Evolutionary conservation across 805 yeast genomes (phyloP).

Genomic region (Ogataea ramenticola): DNA sequence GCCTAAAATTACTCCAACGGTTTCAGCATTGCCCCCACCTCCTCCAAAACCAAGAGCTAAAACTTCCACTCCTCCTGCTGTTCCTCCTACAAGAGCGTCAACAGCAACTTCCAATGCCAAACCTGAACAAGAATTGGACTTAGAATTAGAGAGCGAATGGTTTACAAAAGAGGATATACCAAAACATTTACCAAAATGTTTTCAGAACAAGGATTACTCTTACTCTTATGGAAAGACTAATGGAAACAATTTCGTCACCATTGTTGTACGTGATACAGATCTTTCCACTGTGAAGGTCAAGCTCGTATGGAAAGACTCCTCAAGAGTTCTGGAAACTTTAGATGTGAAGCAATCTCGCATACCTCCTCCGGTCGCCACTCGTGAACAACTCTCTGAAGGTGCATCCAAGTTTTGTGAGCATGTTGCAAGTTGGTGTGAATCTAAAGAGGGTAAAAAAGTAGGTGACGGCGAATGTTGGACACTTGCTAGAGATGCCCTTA

Average conservation of each 20-base stretch:
- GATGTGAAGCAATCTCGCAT: slow-evolving; percentile 24
- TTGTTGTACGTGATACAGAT: slow-evolving; percentile 36
- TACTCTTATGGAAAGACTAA: slow-evolving; percentile 22
- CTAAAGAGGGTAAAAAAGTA: slow-evolving; percentile 36
- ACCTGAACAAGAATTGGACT: slow-evolving; percentile 28
- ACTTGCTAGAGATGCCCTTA: slow-evolving; percentile 45
- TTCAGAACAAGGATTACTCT: slow-evolving; percentile 30
- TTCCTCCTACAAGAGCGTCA: slow-evolving; percentile 11
- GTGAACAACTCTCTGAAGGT: slow-evolving; percentile 25
- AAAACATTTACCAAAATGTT: slow-evolving; percentile 28
- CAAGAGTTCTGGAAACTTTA: slow-evolving; percentile 16
- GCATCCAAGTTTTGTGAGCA: slow-evolving; percentile 40
- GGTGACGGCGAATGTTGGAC: slow-evolving; percentile 61
- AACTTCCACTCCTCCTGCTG: slow-evolving; percentile 17
- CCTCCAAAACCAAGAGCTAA: slow-evolving; percentile 18
- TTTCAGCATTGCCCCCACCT: slow-evolving; percentile 4
- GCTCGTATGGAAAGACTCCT: slow-evolving; percentile 33
- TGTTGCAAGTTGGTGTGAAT: slow-evolving; percentile 49
- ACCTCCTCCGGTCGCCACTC: slow-evolving; percentile 39
- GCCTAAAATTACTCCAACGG: too few species aligned
- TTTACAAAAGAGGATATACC: slow-evolving; percentile 26
- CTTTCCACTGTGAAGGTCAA: slow-evolving; percentile 29
- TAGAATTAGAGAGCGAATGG: slow-evolving; percentile 41
- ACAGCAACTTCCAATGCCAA: slow-evolving; percentile 12
- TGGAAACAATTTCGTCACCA: slow-evolving; percentile 21